These are phyloP conservation scores for Hysterium pulicare DNA, from an alignment of 2,329 filamentous ascomycete genomes.

Conservation along the genomic window DNA sequence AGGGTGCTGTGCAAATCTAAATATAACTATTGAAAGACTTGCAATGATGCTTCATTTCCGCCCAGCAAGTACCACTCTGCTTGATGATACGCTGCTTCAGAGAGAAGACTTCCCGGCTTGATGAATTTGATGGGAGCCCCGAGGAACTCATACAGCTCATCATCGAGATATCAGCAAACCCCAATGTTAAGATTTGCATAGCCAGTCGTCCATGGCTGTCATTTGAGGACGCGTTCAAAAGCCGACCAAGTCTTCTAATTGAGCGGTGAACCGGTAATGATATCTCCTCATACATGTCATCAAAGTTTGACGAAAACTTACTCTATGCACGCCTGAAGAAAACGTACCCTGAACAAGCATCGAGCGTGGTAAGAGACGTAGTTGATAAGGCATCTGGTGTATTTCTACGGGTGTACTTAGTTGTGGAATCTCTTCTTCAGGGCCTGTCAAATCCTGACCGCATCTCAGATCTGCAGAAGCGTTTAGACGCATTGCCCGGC, in stretches of 20 bases:
- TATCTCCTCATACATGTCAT: background rate
- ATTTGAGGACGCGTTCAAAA: background rate
- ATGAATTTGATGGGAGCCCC: background rate
- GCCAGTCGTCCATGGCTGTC: background rate
- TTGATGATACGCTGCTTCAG: too few relatives aligned
- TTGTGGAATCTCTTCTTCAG: slow-evolving; percentile 1
- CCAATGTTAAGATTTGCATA: background rate
- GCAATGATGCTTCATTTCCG: too few relatives aligned
- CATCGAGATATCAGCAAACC: background rate
- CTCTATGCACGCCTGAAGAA: background rate
- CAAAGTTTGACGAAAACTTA: background rate
- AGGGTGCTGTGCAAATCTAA: too few relatives aligned
- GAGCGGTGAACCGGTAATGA: background rate
- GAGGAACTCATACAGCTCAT: background rate
- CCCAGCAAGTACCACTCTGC: too few relatives aligned
- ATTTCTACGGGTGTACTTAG: slow-evolving; percentile 6
- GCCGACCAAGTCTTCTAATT: background rate
- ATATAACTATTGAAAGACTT: too few relatives aligned
- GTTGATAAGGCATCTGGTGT: slow-evolving; percentile 2
- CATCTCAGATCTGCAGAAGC: slow-evolving; percentile 1
- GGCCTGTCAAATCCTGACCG: slow-evolving; percentile 4
- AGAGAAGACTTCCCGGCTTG: too few relatives aligned
- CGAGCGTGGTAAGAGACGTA: background rate
- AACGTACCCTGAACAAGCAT: background rate
- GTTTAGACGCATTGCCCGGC: slow-evolving; percentile 1